Conservation (phyloP, 805 yeast species). For the Tanozyma kutaoensis region DNA sequence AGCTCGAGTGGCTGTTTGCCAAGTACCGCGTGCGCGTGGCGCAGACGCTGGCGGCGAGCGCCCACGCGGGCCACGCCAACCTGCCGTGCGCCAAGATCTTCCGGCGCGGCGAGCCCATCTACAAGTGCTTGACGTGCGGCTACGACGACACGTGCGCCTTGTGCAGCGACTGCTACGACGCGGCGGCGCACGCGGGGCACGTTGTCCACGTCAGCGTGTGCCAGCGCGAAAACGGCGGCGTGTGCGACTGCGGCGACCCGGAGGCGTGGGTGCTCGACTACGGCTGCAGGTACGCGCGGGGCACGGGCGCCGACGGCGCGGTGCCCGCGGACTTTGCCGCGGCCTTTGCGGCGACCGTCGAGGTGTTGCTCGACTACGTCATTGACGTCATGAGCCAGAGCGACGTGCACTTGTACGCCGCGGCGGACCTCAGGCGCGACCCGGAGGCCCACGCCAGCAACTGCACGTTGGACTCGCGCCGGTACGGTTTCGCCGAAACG, state of each 20-base stretch:
- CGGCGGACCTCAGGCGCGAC: constrained; percentile 11
- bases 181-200: constrained; percentile 61
- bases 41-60: constrained; percentile 7
- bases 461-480: constrained; percentile 20
- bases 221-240: constrained; percentile 61
- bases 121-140: constrained; percentile 64
- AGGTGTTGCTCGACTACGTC: constrained; percentile 40
- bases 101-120: constrained; percentile 69
- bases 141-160: constrained; percentile 76
- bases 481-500: constrained; percentile 27
- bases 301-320: constrained; percentile 7
- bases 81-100: constrained; percentile 67
- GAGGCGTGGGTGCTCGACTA: constrained; percentile 60
- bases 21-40: constrained; percentile 12
- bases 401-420: constrained; percentile 22
- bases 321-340: constrained; percentile 27
- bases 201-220: constrained; percentile 51
- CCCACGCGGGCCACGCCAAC: constrained; percentile 13
- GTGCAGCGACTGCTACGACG: constrained; percentile 64
- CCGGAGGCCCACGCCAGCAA: constrained; percentile 14
- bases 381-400: constrained; percentile 46
- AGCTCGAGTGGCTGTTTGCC: constrained; percentile 19
- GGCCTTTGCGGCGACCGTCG: constrained; percentile 28
- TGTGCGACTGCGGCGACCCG: constrained; percentile 82
- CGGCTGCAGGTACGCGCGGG: constrained; percentile 27